These are phyloP conservation scores for Pseudozyma pruni DNA, from an alignment of 1,284 basidiomycete species.

Conservation along the genomic window DNA sequence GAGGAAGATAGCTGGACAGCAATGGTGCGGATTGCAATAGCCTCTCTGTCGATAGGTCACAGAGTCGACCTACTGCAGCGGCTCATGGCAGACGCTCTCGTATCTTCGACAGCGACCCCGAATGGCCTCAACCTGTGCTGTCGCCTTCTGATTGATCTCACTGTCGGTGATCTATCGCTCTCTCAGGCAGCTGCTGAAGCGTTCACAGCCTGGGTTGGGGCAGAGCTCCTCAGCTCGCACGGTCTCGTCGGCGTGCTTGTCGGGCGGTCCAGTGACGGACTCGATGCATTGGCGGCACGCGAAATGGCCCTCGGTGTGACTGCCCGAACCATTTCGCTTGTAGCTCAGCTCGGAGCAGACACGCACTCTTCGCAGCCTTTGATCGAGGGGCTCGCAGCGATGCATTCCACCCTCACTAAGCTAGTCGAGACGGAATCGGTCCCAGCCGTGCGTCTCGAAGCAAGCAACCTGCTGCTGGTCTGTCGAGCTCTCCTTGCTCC, in stretches of 20 bases:
- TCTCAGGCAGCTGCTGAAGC: neutral
- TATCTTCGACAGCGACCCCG: neutral
- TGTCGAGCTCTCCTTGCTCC: constrained; percentile 12
- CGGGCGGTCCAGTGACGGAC: neutral
- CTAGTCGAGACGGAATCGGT: constrained; percentile 13
- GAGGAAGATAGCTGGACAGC: neutral
- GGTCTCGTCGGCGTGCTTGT: constrained; percentile 3
- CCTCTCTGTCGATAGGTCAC: neutral
- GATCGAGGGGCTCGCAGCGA: neutral
- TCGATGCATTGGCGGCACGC: neutral
- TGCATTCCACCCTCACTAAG: constrained; percentile 11
- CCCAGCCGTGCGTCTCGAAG: constrained; percentile 19
- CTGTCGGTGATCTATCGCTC: neutral
- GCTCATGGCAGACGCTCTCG: neutral
- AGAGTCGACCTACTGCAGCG: constrained; percentile 7
- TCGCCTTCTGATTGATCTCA: constrained; percentile 7
- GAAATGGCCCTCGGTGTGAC: constrained; percentile 11
- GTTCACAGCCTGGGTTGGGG: constrained; percentile 1
- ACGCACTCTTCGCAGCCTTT: neutral
- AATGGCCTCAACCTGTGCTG: constrained; percentile 9
- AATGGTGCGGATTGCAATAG: neutral
- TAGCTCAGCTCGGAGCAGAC: neutral
- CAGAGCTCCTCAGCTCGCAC: neutral
- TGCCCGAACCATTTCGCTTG: constrained; percentile 17
- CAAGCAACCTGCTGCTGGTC: constrained; percentile 24